These are phyloP conservation scores for Ogataea siamensis DNA, from an alignment of 805 yeast genomes.

Conservation along the genomic window DNA sequence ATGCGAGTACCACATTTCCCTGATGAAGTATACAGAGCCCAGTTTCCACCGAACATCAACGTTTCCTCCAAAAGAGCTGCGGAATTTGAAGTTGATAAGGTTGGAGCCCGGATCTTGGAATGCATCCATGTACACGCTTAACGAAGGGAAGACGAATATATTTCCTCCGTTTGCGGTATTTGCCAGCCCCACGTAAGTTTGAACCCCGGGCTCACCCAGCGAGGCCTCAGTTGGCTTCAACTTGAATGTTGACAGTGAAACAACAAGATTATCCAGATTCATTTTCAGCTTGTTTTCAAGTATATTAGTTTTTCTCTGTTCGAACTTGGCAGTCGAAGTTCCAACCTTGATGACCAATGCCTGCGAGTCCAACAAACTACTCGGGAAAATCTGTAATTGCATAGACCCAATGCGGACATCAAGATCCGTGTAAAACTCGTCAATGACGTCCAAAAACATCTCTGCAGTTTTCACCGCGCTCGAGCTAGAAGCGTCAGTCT, in stretches of 20 bases:
- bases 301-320: conserved; percentile 44
- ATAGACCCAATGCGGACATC: conserved; percentile 58
- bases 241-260: conserved; percentile 64
- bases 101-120: conserved; percentile 54
- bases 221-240: conserved; percentile 48
- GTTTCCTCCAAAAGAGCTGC: conserved; percentile 79
- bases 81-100: conserved; percentile 62
- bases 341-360: conserved; percentile 65
- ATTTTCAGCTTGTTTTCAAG: conserved; percentile 59
- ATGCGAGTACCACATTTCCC: conserved; percentile 92
- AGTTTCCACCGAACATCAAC: conserved; percentile 93
- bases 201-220: conserved; percentile 41
- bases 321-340: conserved; percentile 50
- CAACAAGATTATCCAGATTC: conserved; percentile 57
- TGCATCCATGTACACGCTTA: conserved; percentile 72
- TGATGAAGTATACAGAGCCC: conserved; percentile 83
- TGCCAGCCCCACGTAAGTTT: conserved; percentile 55
- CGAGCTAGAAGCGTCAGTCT: background rate
- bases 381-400: conserved; percentile 73
- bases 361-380: conserved; percentile 72
- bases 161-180: conserved; percentile 70
- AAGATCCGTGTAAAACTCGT: conserved; percentile 62
- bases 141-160: conserved; percentile 76
- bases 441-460: conserved; percentile 29
- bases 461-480: conserved; percentile 1